Conservation (phyloP, 306 rosid species). For the Coriaria nepalensis region DNA sequence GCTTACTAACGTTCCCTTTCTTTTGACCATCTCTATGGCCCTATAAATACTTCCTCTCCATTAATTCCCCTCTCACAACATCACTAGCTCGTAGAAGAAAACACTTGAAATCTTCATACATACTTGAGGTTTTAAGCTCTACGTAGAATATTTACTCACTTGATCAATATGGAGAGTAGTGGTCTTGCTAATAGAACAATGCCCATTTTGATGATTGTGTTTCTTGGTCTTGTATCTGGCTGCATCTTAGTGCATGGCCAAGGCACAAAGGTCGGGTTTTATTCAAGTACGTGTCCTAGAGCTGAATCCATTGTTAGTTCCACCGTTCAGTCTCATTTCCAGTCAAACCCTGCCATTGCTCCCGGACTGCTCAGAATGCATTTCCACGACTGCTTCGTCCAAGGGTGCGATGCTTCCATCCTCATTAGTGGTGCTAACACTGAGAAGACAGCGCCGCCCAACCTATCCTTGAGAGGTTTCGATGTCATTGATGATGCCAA, state of each 20-base stretch:
- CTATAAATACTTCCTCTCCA: too few species aligned
- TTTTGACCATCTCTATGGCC: too few species aligned
- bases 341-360: not conserved
- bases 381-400: constrained; percentile 10
- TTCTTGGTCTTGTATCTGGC: too few species aligned
- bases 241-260: not conserved
- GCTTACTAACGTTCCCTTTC: too few species aligned
- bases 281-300: constrained; percentile 3
- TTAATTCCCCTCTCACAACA: too few species aligned
- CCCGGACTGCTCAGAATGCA: constrained; percentile 10
- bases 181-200: too few species aligned
- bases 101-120: too few species aligned
- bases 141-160: too few species aligned
- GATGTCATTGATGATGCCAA: constrained; percentile 12
- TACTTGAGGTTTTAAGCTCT: too few species aligned
- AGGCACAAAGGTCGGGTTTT: constrained; percentile 3
- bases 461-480: constrained; percentile 9
- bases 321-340: constrained; percentile 3
- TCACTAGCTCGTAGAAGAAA: too few species aligned
- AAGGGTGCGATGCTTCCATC: constrained; percentile 4
- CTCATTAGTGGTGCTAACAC: constrained; percentile 4
- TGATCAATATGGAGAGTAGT: too few species aligned
- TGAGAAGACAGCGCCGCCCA: not conserved
- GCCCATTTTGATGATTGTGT: too few species aligned
- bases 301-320: constrained; percentile 4